A percentile compares a stretch with the other conserved stretches of the same genome.
Evolutionary conservation across 164 flowering plant genomes (phyloP).

Genomic region (Nelumbo lutea): DNA sequence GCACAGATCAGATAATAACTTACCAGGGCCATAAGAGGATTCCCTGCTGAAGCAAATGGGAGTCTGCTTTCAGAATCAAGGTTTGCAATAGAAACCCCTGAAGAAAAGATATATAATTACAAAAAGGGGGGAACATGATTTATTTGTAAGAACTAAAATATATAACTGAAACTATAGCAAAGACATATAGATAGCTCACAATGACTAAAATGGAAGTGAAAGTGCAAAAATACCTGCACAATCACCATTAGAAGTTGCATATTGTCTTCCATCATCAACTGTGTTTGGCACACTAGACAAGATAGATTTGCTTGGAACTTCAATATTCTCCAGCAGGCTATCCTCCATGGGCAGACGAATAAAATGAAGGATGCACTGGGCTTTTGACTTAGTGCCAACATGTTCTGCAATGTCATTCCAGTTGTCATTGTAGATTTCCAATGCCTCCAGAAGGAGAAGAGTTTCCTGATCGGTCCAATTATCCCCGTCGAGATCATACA

Average conservation of each 20-base stretch:
- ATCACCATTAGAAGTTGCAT: slow-evolving; percentile 50
- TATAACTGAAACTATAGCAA: neutral
- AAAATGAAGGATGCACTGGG: slow-evolving; percentile 94
- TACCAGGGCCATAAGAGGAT: too few relatives aligned
- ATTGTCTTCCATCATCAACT: slow-evolving; percentile 30
- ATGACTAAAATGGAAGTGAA: neutral
- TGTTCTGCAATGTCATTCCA: slow-evolving; percentile 97
- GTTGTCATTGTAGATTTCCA: slow-evolving; percentile 75
- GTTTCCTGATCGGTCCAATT: slow-evolving; percentile 97
- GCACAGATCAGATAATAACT: slow-evolving; percentile 16
- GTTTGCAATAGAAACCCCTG: neutral
- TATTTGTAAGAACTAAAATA: neutral
- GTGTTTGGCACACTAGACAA: slow-evolving; percentile 27
- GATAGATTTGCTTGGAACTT: slow-evolving; percentile 47
- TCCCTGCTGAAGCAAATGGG: too few relatives aligned
- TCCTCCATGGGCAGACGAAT: slow-evolving; percentile 84
- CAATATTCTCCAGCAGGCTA: slow-evolving; percentile 63
- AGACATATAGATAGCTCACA: slow-evolving; percentile 1
- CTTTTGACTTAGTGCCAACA: slow-evolving; percentile 96
- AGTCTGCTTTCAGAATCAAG: neutral
- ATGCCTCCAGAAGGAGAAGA: slow-evolving; percentile 74
- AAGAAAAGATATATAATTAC: neutral
- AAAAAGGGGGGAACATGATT: neutral
- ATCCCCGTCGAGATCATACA: slow-evolving; percentile 71
- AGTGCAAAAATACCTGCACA: slow-evolving; percentile 31